Conservation (phyloP, 192 early-diverging fungal species). For the Backusella luteola region DNA sequence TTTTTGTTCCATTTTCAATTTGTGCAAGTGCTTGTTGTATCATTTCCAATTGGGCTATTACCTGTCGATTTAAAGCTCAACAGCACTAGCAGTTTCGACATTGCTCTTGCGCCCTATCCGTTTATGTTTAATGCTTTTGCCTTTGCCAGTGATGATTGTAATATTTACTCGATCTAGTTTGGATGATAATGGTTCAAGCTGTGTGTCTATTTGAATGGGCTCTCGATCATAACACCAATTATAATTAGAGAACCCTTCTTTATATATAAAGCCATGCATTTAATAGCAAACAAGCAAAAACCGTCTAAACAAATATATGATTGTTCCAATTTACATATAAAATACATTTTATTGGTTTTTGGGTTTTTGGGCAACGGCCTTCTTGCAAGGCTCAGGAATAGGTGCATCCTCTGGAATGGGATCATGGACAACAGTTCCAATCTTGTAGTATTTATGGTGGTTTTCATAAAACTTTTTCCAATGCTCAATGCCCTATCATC, state of each 20-base stretch:
- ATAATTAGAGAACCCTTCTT: not conserved
- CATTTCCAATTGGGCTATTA: not conserved
- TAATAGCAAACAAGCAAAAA: not conserved
- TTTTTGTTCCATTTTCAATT: slow-evolving; percentile 4
- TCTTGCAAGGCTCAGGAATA: slow-evolving; percentile 76
- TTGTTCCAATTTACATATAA: not conserved
- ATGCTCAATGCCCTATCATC: slow-evolving; percentile 57
- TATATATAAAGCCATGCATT: not conserved
- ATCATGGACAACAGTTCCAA: slow-evolving; percentile 78
- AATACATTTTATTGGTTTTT: not conserved
- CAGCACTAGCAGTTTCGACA: not conserved
- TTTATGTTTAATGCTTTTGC: no score
- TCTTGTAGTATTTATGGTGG: slow-evolving; percentile 82
- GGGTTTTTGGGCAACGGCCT: slow-evolving; percentile 49
- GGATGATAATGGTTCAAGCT: not conserved
- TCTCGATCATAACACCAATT: not conserved
- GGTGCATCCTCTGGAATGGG: slow-evolving; percentile 83
- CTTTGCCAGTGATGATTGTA: not conserved
- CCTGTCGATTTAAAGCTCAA: not conserved
- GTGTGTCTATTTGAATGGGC: not conserved
- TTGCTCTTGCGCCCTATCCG: not conserved
- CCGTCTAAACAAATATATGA: not conserved
- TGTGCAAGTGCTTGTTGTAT: not conserved
- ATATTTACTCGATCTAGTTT: not conserved
- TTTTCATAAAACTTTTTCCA: slow-evolving; percentile 92